phyloP scores from a whole-genome alignment of 2,329 filamentous ascomycete species.

The Monosporascus sp. region DNA sequence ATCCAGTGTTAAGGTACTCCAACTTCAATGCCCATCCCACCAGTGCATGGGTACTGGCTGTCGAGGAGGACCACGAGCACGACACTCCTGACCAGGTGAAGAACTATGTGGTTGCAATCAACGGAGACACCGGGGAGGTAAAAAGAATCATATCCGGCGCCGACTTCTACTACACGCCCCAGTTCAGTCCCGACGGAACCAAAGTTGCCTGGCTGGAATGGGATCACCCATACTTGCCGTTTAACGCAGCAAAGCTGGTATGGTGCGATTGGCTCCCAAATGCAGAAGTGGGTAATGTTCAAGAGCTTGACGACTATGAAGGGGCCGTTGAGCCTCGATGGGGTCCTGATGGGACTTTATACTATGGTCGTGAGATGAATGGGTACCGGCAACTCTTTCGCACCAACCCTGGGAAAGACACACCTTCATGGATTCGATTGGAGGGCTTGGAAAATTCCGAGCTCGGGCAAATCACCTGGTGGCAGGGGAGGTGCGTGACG shows the following conservation, averaged over 20 bases:
- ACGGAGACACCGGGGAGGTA: slow-evolving; percentile 35
- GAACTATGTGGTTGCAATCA: slow-evolving; percentile 36
- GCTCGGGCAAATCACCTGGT: too few species aligned
- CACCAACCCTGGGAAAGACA: slow-evolving; percentile 18
- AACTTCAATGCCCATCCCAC: slow-evolving; percentile 39
- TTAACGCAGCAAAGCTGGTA: slow-evolving; percentile 40
- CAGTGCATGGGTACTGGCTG: slow-evolving; percentile 40
- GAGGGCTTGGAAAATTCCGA: slow-evolving; percentile 31
- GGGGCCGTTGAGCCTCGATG: slow-evolving; percentile 39
- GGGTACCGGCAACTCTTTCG: slow-evolving; percentile 45
- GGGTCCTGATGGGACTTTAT: slow-evolving; percentile 42
- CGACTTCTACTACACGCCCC: slow-evolving; percentile 49
- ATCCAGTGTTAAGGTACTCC: slow-evolving; percentile 36
- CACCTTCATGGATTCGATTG: slow-evolving; percentile 26
- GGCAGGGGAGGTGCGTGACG: too few species aligned
- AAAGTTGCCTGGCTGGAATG: slow-evolving; percentile 49
- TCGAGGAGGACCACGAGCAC: slow-evolving; percentile 45
- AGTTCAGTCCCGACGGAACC: slow-evolving; percentile 41
- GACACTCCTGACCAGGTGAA: slow-evolving; percentile 27
- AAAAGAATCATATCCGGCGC: slow-evolving; percentile 36
- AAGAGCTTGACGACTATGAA: slow-evolving; percentile 38
- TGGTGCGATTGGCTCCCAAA: slow-evolving; percentile 38
- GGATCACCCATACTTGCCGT: slow-evolving; percentile 49
- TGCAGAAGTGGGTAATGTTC: not conserved
- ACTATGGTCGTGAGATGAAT: slow-evolving; percentile 41